Base-by-base conservation (phyloP, 108 stramenopile genomes). In the Skeletonema potamos region DNA sequence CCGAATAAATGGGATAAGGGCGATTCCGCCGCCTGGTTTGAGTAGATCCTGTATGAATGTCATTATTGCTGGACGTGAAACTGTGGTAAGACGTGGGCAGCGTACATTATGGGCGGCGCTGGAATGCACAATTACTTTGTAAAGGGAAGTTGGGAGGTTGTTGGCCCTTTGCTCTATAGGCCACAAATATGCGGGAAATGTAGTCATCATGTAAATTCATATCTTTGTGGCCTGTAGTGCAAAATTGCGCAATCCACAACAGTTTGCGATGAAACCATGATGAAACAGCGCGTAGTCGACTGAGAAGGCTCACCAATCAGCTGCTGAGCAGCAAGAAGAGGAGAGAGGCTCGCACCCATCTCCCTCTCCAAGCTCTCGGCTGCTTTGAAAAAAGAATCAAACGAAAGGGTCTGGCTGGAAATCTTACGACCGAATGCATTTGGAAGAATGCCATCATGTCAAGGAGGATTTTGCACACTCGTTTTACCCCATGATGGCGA, bases 1-100 rank as follows among this genome's bases (percentile, higher is more conserved):
- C 13, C 89, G 79, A 41, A 95, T 92, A 61, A 91, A 92, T 27
- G 94, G 94, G 58, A 95, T 79, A 22, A 95, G 86, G 59, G 89
- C 84, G 54, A 95, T 82, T 7, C 90, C 94, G 20, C 94, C 94
- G 33, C 94, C 94, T 11, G 94, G 94, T 59, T 82, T 70, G 69
- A 95, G 81, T 33, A 95, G 70, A 64, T 95, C 78, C 36, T 73
- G 51, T 76, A 92, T 62, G 64, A 94, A 86, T 3, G 81, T 79
- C 81, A 85, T 37, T 64, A 44, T 74, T 72, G 22, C 17, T 51
- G 8, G 17, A 26, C 27, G 15, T n/a, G 27, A 20, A 36, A 28
- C 3, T 36, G 10, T 12, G 6, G n/a, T 17, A 57, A 28, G 56
- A 20, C 56, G 56, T 34, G 34, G 6, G 7, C 34, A 7, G 34